Evolutionary conservation across 306 rosid genomes (phyloP).

Genomic region (Pyrus betulifolia): DNA sequence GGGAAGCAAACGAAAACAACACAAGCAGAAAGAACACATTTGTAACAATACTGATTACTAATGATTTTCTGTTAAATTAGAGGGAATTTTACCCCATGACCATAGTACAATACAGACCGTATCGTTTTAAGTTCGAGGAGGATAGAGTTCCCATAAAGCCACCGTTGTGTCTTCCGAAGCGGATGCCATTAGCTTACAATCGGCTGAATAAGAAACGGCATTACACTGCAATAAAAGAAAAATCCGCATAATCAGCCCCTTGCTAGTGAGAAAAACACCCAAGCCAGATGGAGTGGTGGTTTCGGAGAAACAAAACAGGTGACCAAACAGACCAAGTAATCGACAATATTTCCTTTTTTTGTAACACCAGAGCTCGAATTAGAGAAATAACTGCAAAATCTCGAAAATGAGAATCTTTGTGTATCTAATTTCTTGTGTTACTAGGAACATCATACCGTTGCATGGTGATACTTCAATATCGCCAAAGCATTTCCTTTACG

Average conservation of each 20-base stretch:
- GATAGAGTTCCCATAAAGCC: conserved; percentile 89
- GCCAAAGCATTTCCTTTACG: conserved; percentile 82
- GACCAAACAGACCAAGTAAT: not conserved
- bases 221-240: conserved; percentile 50
- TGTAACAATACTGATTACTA: not conserved
- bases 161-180: conserved; percentile 83
- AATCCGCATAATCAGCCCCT: not conserved
- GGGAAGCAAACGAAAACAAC: not conserved
- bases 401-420: not conserved
- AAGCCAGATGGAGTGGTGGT: not conserved
- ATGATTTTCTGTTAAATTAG: not conserved
- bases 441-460: conserved; percentile 44
- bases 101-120: not conserved
- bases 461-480: conserved; percentile 78
- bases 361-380: not conserved
- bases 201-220: conserved; percentile 61
- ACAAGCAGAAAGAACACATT: not conserved
- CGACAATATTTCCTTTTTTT: not conserved
- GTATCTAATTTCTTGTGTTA: not conserved
- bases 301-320: not conserved
- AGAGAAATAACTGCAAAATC: not conserved
- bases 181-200: conserved; percentile 79
- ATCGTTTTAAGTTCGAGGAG: conserved; percentile 49
- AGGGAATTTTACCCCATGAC: not conserved
- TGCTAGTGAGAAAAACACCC: not conserved